Percentiles rank a stretch among this genome's conserved stretches.
Evolutionary conservation across 2,329 filamentous ascomycete species (phyloP).

Genomic region (Gnomoniopsis sp.): DNA sequence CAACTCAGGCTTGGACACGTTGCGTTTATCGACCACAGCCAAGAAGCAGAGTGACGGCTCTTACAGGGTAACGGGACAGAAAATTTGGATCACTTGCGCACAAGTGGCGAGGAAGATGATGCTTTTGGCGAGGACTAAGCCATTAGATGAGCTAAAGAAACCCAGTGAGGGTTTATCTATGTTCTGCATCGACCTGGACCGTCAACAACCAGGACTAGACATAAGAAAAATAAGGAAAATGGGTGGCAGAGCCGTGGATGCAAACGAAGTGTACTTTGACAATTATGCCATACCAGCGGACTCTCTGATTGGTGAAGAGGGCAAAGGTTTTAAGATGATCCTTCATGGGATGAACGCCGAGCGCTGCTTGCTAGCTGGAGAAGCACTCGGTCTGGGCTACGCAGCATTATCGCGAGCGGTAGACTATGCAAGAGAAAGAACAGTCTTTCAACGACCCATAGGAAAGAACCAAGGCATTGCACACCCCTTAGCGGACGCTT

Average conservation of each 20-base stretch:
- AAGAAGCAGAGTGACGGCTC: constrained; percentile 48
- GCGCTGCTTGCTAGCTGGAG: constrained; percentile 70
- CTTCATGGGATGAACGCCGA: constrained; percentile 80
- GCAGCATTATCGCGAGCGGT: constrained; percentile 62
- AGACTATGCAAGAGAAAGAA: constrained; percentile 62
- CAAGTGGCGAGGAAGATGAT: constrained; percentile 84
- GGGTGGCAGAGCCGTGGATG: constrained; percentile 78
- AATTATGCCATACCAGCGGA: constrained; percentile 65
- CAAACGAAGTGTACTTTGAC: constrained; percentile 87
- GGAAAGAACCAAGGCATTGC: constrained; percentile 64
- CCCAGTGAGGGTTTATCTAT: constrained; percentile 73
- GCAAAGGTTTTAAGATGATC: constrained; percentile 75
- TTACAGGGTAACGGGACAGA: constrained; percentile 72
- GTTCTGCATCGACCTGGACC: constrained; percentile 77
- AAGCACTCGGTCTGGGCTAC: constrained; percentile 78
- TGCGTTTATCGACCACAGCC: constrained; percentile 66
- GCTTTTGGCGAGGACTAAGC: constrained; percentile 72
- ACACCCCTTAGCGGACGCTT: constrained; percentile 63
- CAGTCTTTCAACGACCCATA: constrained; percentile 63
- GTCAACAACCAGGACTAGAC: constrained; percentile 54
- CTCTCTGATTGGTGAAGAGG: constrained; percentile 67
- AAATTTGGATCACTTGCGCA: constrained; percentile 87
- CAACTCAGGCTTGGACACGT: constrained; percentile 74
- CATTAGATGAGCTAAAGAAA: constrained; percentile 63
- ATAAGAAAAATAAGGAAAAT: constrained; percentile 78